These are phyloP conservation scores for Pleurotus cornucopiae DNA, from an alignment of 768 basidiomycete species.

Conservation along the genomic window DNA sequence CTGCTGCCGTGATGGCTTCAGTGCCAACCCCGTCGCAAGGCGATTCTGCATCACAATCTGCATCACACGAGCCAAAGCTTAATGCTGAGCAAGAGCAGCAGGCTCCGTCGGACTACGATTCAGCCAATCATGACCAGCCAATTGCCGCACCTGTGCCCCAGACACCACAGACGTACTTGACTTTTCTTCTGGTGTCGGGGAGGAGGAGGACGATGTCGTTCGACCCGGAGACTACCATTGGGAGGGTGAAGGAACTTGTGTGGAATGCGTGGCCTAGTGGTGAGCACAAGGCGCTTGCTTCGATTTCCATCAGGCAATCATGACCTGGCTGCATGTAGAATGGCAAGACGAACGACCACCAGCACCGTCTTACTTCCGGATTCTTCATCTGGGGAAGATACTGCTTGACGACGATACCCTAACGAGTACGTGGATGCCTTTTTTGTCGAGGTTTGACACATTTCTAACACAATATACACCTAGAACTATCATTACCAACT, in stretches of 20 bases:
- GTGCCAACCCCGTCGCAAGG: not conserved
- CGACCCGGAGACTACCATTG: conserved; percentile 69
- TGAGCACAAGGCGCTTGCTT: conserved; percentile 23
- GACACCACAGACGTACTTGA: conserved; percentile 59
- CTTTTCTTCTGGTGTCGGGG: conserved; percentile 72
- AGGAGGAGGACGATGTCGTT: conserved; percentile 67
- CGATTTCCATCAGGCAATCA: not conserved
- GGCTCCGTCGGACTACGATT: conserved; percentile 10
- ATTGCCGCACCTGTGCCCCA: conserved; percentile 36
- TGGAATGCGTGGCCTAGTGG: conserved; percentile 83
- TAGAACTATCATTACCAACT: conserved; percentile 6
- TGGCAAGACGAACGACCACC: conserved; percentile 80
- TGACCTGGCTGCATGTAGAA: conserved; percentile 31
- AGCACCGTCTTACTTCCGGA: conserved; percentile 70
- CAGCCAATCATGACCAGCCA: conserved; percentile 13
- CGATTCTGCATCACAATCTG: not conserved
- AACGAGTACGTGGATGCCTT: conserved; percentile 38
- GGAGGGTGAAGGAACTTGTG: conserved; percentile 76
- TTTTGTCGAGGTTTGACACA: conserved; percentile 1
- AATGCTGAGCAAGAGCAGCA: conserved; percentile 15
- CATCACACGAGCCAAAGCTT: conserved; percentile 7
- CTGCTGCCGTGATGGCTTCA: not conserved
- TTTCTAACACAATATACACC: not conserved
- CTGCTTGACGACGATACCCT: conserved; percentile 83
- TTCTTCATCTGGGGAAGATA: conserved; percentile 75